Percentiles rank a stretch among this genome's conserved stretches.
Conservation (phyloP, 139 green algal species). For the Desmodesmus armatus region DNA sequence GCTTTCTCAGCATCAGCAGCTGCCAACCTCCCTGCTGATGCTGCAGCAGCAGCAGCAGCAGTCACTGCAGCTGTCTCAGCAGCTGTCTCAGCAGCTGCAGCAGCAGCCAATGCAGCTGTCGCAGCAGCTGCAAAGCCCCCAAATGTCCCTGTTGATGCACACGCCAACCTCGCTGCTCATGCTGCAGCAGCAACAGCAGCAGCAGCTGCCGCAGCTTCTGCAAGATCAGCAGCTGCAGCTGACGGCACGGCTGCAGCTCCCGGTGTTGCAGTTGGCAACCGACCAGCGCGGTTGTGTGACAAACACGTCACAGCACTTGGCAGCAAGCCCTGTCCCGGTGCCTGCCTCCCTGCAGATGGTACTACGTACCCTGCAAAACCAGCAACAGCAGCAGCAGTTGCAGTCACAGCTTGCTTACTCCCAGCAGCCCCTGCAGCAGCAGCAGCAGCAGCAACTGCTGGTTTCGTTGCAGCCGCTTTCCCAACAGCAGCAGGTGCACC, state of each 20-base stretch:
- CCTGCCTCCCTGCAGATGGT: background rate
- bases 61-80: background rate
- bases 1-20: background rate
- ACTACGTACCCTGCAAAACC: background rate
- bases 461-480: background rate
- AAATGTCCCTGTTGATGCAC: too few species aligned
- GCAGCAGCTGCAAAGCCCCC: background rate
- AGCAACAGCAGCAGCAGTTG: conserved; percentile 38
- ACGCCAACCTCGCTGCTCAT: background rate
- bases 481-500: background rate
- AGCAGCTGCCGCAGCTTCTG: background rate
- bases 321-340: too few species aligned
- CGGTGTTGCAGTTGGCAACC: too few species aligned
- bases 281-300: too few species aligned
- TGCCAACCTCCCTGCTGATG: background rate
- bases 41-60: background rate
- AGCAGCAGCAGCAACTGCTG: conserved; percentile 20
- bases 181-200: background rate
- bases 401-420: background rate
- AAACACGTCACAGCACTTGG: too few species aligned
- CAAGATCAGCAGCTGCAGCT: background rate
- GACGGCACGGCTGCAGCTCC: background rate
- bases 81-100: background rate
- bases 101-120: background rate
- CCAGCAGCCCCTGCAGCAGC: conserved; percentile 1